A percentile compares a stretch with the other conserved stretches of the same genome.
phyloP scores from a whole-genome alignment of 2,329 filamentous ascomycete species.

The Scopulariopsis brevicaulis region DNA sequence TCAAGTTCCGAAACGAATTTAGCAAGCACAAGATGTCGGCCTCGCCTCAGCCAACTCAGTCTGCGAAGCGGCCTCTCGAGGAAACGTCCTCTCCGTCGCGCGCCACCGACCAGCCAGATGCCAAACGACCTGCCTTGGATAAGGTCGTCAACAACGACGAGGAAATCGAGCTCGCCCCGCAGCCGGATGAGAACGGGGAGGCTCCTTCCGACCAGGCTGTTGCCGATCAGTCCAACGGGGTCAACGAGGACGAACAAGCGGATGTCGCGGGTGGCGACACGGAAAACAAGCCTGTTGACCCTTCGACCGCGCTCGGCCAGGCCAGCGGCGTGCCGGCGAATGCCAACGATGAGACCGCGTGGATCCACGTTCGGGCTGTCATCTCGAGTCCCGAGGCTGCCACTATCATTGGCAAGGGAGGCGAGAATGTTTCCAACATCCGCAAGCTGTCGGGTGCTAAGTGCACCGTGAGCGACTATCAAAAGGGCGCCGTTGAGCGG shows the following conservation, averaged over 20 bases:
- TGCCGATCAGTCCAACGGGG: constrained; percentile 36
- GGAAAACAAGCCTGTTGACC: constrained; percentile 26
- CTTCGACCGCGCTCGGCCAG: constrained; percentile 25
- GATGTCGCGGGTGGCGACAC: constrained; percentile 50
- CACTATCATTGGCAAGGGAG: constrained; percentile 95
- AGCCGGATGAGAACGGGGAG: constrained; percentile 21
- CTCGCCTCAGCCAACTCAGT: constrained; percentile 57
- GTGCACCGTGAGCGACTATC: constrained; percentile 97
- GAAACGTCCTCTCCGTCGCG: constrained; percentile 92
- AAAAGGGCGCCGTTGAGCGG: constrained; percentile 91
- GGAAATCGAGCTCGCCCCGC: constrained; percentile 29
- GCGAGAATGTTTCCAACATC: constrained; percentile 97
- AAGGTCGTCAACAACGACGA: constrained; percentile 69
- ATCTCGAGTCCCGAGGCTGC: constrained; percentile 97
- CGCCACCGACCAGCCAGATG: constrained; percentile 86
- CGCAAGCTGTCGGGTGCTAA: constrained; percentile 90
- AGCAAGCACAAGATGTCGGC: constrained; percentile 55
- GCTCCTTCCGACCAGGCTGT: constrained; percentile 32
- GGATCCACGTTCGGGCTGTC: constrained; percentile 94
- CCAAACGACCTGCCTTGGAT: constrained; percentile 91
- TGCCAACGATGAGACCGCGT: constrained; percentile 79
- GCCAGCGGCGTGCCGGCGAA: constrained; percentile 25
- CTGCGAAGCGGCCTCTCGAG: constrained; percentile 86
- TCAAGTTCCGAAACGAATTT: neutral
- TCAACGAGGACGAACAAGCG: constrained; percentile 47